These are phyloP conservation scores for Phytophthora boehmeriae DNA, from an alignment of 352 stramenopile species.

Conservation along the genomic window DNA sequence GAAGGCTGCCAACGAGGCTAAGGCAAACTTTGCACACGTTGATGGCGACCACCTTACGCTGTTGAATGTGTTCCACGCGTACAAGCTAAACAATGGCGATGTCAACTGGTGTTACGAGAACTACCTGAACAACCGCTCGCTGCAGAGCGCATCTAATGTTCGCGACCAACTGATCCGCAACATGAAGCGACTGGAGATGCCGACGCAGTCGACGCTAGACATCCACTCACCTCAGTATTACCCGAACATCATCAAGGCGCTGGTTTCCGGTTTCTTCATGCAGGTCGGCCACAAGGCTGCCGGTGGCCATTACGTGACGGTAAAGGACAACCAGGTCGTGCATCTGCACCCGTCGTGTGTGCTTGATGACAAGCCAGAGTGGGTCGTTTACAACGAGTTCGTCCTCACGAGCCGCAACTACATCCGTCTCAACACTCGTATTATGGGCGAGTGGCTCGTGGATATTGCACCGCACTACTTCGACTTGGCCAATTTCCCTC, in stretches of 20 bases:
- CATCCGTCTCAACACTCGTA: constrained; percentile 97
- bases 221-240: constrained; percentile 91
- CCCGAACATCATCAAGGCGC: constrained; percentile 91
- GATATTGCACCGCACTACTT: constrained; percentile 97
- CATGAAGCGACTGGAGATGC: constrained; percentile 94
- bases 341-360: constrained; percentile 97
- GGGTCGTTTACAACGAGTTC: constrained; percentile 99
- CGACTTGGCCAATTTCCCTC: constrained; percentile 97
- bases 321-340: constrained; percentile 99
- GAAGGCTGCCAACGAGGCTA: constrained; percentile 97
- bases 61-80: constrained; percentile 98
- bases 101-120: constrained; percentile 98
- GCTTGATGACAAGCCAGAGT: constrained; percentile 96
- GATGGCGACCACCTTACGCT: constrained; percentile 98
- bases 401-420: constrained; percentile 99
- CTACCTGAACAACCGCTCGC: constrained; percentile 96
- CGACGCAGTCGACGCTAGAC: constrained; percentile 75
- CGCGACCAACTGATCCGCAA: constrained; percentile 96
- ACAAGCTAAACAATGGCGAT: constrained; percentile 90
- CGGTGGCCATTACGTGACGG: constrained; percentile 96
- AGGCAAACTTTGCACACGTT: constrained; percentile 94
- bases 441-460: constrained; percentile 92
- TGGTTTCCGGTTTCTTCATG: constrained; percentile 99
- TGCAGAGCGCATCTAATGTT: constrained; percentile 95
- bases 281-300: constrained; percentile 90